Evolutionary conservation across 2,329 filamentous ascomycete genomes (phyloP).

Genomic region (Elsinoe arachidis): DNA sequence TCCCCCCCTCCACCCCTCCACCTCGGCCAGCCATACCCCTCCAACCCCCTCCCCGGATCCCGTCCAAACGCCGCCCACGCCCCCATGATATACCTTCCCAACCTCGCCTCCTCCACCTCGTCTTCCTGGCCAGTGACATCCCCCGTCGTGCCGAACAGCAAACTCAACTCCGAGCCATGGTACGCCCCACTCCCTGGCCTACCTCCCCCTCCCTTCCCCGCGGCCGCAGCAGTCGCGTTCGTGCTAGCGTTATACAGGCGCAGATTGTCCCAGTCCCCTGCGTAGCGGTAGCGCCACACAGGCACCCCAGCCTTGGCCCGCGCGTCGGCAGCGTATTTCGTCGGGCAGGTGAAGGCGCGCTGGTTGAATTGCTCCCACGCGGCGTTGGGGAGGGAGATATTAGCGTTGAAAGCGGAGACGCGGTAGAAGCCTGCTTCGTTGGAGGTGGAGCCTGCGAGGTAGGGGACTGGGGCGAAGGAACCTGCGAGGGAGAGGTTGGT

Average conservation of each 20-base stretch:
- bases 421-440: slow-evolving; percentile 43
- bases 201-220: neutral
- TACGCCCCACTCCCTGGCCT: slow-evolving; percentile 41
- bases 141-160: slow-evolving; percentile 25
- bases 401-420: slow-evolving; percentile 20
- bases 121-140: slow-evolving; percentile 23
- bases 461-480: slow-evolving; percentile 33
- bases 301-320: slow-evolving; percentile 30
- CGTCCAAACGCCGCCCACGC: slow-evolving; percentile 29
- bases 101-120: slow-evolving; percentile 16
- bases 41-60: slow-evolving; percentile 25
- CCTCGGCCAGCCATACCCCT: slow-evolving; percentile 30
- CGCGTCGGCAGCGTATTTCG: slow-evolving; percentile 31
- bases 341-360: slow-evolving; percentile 31
- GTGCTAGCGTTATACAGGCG: slow-evolving; percentile 24
- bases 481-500: slow-evolving; percentile 18
- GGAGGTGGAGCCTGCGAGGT: slow-evolving; percentile 37
- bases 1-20: slow-evolving; percentile 17
- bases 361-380: slow-evolving; percentile 20
- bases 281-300: slow-evolving; percentile 40
- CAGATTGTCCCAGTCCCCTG: slow-evolving; percentile 43
- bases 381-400: neutral
- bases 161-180: slow-evolving; percentile 32
- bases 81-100: slow-evolving; percentile 21
- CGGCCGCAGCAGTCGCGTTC: too few species aligned